Evolutionary conservation across 2,329 filamentous ascomycete genomes (phyloP).

Genomic region (Fusarium sp.): DNA sequence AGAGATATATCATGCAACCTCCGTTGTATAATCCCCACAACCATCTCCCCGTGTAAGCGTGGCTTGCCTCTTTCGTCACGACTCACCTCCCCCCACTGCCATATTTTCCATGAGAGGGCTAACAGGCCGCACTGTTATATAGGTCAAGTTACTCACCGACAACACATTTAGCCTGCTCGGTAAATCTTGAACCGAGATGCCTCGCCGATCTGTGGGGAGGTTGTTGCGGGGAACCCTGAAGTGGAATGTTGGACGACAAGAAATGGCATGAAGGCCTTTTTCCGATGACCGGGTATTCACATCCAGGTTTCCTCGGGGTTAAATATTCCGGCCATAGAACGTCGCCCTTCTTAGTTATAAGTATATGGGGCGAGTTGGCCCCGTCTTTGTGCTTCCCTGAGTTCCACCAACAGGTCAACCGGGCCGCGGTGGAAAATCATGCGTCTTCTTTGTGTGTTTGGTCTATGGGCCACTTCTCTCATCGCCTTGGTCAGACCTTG

Average conservation of each 20-base stretch:
- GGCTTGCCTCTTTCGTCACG: too few species aligned
- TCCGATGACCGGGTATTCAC: background rate
- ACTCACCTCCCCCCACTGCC: background rate
- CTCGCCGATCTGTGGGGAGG: background rate
- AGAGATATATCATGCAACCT: background rate
- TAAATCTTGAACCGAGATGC: background rate
- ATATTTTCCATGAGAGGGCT: background rate
- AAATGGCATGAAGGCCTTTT: background rate
- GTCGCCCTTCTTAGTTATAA: too few species aligned
- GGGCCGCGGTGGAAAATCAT: background rate
- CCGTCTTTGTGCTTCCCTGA: background rate
- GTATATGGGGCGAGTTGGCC: background rate
- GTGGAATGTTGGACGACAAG: background rate
- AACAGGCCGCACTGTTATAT: background rate
- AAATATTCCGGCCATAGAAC: background rate
- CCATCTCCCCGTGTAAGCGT: too few species aligned
- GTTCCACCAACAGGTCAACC: background rate
- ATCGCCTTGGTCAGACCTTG: slow-evolving; percentile 6
- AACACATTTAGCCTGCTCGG: slow-evolving; percentile 14
- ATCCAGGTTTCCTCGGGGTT: background rate
- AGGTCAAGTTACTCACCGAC: too few species aligned
- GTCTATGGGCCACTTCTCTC: fast-evolving
- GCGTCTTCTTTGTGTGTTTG: background rate
- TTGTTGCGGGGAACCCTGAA: slow-evolving; percentile 12
- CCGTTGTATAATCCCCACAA: too few species aligned